Conservation (phyloP, 2,329 filamentous ascomycete genomes). For the Microcyclospora pomicola region DNA sequence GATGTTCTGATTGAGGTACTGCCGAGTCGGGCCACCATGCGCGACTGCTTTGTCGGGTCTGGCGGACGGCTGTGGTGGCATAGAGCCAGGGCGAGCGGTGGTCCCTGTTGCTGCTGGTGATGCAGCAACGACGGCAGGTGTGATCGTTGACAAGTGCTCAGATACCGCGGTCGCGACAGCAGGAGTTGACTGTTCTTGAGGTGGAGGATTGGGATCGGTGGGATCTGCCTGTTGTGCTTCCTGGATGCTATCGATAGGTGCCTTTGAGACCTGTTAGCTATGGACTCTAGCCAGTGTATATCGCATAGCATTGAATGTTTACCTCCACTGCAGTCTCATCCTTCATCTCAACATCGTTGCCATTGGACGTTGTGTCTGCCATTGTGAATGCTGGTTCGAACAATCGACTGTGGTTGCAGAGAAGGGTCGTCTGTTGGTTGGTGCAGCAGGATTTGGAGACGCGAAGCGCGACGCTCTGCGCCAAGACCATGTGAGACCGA, state of each 20-base stretch:
- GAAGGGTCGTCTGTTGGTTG: too few relatives aligned
- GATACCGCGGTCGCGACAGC: neutral
- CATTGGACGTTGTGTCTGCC: conserved; percentile 17
- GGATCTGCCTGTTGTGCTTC: conserved; percentile 11
- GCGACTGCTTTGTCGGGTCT: conserved; percentile 27
- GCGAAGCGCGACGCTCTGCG: neutral
- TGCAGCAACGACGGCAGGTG: conserved; percentile 10
- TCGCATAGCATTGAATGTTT: conserved; percentile 1
- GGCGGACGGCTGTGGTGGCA: conserved; percentile 18
- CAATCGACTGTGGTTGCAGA: too few relatives aligned
- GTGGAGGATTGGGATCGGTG: conserved; percentile 14
- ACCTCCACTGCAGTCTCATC: conserved; percentile 19
- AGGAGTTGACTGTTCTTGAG: conserved; percentile 6
- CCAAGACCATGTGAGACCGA: too few relatives aligned
- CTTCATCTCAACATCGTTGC: conserved; percentile 24
- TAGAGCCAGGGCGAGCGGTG: conserved; percentile 14
- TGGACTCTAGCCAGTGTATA: conserved; percentile 1
- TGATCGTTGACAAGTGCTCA: conserved; percentile 11
- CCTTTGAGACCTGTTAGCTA: too few relatives aligned
- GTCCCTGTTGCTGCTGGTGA: conserved; percentile 9
- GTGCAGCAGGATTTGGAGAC: neutral
- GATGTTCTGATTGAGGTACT: conserved; percentile 36
- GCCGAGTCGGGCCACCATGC: conserved; percentile 34
- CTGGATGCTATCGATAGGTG: conserved; percentile 7
- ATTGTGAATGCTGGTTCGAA: conserved; percentile 15